These are phyloP conservation scores for Hypoxylon sp. DNA, from an alignment of 2,329 filamentous ascomycete species.

Conservation along the genomic window DNA sequence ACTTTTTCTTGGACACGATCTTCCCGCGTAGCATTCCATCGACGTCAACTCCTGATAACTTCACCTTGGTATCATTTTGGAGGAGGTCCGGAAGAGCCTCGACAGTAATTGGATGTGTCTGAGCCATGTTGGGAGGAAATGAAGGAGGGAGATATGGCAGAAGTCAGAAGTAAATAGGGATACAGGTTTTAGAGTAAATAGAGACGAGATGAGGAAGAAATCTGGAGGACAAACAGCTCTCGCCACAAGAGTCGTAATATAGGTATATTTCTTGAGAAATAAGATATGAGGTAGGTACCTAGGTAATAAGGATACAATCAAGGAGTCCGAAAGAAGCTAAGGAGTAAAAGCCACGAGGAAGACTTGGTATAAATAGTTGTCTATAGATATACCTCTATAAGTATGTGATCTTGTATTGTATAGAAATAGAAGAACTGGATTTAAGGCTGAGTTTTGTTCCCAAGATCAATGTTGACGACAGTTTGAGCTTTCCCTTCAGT, in stretches of 20 bases:
- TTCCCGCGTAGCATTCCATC: conserved; percentile 82
- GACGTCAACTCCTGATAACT: conserved; percentile 79
- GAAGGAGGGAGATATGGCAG: not conserved
- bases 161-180: conserved; percentile 4
- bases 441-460: too few relatives aligned
- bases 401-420: too few relatives aligned
- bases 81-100: conserved; percentile 69
- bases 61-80: conserved; percentile 73
- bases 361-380: too few relatives aligned
- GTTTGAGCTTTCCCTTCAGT: too few relatives aligned
- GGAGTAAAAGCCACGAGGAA: too few relatives aligned
- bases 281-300: too few relatives aligned
- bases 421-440: too few relatives aligned
- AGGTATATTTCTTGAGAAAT: too few relatives aligned
- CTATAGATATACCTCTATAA: too few relatives aligned
- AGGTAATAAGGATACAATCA: too few relatives aligned
- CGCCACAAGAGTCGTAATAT: conserved; percentile 8
- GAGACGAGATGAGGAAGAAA: not conserved
- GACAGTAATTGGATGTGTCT: conserved; percentile 56
- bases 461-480: too few relatives aligned
- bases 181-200: conserved; percentile 15
- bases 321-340: too few relatives aligned
- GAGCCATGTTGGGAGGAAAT: conserved; percentile 40
- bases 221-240: conserved; percentile 16
- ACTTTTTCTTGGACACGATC: conserved; percentile 84